Conservation (phyloP, 495 filamentous ascomycete species). For the Penicillium robsamsonii region DNA sequence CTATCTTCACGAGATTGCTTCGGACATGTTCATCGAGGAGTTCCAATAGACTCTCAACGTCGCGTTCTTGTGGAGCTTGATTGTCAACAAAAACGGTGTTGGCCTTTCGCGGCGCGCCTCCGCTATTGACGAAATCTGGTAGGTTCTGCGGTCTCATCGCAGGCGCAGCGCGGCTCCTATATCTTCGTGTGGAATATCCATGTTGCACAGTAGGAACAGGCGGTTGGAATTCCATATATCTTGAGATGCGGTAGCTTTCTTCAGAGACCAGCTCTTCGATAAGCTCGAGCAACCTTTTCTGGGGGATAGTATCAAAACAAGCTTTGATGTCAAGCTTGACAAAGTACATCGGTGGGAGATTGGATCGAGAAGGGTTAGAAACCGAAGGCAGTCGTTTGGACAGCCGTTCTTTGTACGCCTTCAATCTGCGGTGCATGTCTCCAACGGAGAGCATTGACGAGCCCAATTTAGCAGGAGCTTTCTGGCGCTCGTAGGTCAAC, state of each 20-base stretch:
- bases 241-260: constrained; percentile 66
- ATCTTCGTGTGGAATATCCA: constrained; percentile 59
- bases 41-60: constrained; percentile 58
- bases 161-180: constrained; percentile 57
- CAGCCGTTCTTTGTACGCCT: constrained; percentile 56
- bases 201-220: constrained; percentile 10
- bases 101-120: constrained; percentile 41
- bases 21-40: constrained; percentile 75
- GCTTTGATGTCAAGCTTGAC: constrained; percentile 89
- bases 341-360: constrained; percentile 60
- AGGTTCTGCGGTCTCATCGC: constrained; percentile 53
- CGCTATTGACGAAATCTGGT: constrained; percentile 50
- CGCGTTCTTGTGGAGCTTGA: constrained; percentile 49
- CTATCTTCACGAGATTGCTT: constrained; percentile 82
- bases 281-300: constrained; percentile 64
- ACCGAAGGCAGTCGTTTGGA: constrained; percentile 7
- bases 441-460: constrained; percentile 75
- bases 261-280: constrained; percentile 62
- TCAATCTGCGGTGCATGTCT: constrained; percentile 77
- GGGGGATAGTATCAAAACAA: constrained; percentile 95
- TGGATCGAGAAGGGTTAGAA: neutral
- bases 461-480: constrained; percentile 63
- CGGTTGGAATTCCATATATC: constrained; percentile 68
- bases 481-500: constrained; percentile 71
- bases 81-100: constrained; percentile 75